Percentiles rank a stretch among this genome's conserved stretches.
phyloP scores from a whole-genome alignment of 768 basidiomycete species.

The Tulasnella sp. region DNA sequence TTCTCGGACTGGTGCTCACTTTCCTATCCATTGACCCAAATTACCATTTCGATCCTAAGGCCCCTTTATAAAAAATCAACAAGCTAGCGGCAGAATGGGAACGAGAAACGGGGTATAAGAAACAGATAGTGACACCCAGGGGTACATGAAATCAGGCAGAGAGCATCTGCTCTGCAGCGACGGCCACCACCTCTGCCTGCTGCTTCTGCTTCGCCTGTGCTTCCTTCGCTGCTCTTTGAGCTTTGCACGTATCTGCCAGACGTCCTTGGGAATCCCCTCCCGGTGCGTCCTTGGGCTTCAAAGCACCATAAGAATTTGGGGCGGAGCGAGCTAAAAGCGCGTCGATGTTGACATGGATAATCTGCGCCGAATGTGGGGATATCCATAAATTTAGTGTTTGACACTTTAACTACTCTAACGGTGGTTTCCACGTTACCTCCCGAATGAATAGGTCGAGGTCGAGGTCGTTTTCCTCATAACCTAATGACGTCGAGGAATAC shows the following conservation, averaged over 20 bases:
- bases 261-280: background rate
- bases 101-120: background rate
- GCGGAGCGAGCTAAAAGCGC: slow-evolving; percentile 51
- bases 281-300: slow-evolving; percentile 1
- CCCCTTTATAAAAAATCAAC: background rate
- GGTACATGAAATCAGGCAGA: background rate
- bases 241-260: background rate
- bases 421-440: background rate
- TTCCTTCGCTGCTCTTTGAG: background rate
- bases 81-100: background rate
- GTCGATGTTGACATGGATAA: slow-evolving; percentile 56
- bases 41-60: background rate
- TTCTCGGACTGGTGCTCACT: too few relatives aligned
- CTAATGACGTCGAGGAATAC: slow-evolving; percentile 43
- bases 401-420: too few relatives aligned
- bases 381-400: background rate
- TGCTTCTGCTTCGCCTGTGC: background rate
- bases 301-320: slow-evolving; percentile 41
- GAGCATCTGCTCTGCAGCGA: background rate
- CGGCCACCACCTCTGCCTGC: background rate
- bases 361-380: slow-evolving; percentile 49
- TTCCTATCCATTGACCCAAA: background rate
- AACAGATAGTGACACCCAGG: background rate
- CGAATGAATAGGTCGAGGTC: slow-evolving; percentile 49
- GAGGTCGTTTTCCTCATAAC: slow-evolving; percentile 68